These are phyloP conservation scores for Tylopilus plumbeoviolaceoides DNA, from an alignment of 768 basidiomycete species.

Conservation along the genomic window DNA sequence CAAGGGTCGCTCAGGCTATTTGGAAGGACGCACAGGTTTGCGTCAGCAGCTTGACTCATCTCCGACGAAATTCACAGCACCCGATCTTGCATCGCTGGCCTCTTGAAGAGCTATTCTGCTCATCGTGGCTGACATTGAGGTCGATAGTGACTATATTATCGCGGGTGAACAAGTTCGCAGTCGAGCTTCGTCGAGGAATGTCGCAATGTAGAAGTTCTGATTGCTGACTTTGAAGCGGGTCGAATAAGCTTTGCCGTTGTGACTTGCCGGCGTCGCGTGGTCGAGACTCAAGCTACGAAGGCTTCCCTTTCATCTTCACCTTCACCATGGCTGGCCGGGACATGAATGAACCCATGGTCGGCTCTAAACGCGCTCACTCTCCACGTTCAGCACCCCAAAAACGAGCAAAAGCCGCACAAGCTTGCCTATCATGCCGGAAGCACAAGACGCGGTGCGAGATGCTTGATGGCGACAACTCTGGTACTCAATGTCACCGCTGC, in stretches of 20 bases:
- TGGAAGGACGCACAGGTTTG: constrained; percentile 7
- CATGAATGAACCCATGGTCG: constrained; percentile 19
- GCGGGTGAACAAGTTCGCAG: neutral
- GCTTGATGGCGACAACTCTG: constrained; percentile 37
- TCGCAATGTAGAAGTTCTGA: neutral
- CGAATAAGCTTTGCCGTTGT: constrained; percentile 3
- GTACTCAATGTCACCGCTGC: constrained; percentile 45
- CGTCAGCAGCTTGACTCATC: constrained; percentile 27
- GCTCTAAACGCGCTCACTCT: constrained; percentile 31
- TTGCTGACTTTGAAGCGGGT: constrained; percentile 29
- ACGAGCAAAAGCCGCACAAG: constrained; percentile 41
- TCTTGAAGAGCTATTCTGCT: neutral
- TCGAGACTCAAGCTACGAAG: neutral
- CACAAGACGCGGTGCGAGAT: constrained; percentile 50
- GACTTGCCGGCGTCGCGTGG: constrained; percentile 11
- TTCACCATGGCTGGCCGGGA: constrained; percentile 16
- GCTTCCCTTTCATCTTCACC: constrained; percentile 3
- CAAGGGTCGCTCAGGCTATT: constrained; percentile 16
- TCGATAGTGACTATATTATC: neutral
- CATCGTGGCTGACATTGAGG: neutral
- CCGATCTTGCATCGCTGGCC: neutral
- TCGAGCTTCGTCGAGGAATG: constrained; percentile 1
- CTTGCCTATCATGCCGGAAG: constrained; percentile 43
- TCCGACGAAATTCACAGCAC: constrained; percentile 2
- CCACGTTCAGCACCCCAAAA: constrained; percentile 31